Evolutionary conservation across 2,329 filamentous ascomycete species (phyloP).

Genomic region (Tolypocladium cylindrosporum): DNA sequence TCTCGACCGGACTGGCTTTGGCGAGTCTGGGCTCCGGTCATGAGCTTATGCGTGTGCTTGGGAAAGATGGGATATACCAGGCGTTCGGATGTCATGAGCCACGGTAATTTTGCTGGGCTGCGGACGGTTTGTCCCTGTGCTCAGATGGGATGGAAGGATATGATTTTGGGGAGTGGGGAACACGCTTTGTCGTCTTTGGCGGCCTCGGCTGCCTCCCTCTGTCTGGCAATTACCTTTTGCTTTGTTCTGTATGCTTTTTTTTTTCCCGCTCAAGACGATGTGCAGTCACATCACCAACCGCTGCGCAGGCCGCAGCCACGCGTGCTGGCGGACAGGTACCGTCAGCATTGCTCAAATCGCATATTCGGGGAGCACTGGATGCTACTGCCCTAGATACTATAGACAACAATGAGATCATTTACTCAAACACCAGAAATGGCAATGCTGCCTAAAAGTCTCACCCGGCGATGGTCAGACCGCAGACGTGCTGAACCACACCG

Average conservation of each 20-base stretch:
- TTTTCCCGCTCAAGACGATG: background rate
- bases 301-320: constrained; percentile 6
- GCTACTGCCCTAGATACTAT: background rate
- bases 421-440: background rate
- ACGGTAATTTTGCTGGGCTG: constrained; percentile 5
- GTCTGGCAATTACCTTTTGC: background rate
- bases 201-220: background rate
- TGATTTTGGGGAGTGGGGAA: background rate
- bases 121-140: background rate
- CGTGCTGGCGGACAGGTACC: constrained; percentile 6
- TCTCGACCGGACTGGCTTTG: background rate
- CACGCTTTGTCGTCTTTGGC: background rate
- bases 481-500: background rate
- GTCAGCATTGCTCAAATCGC: background rate
- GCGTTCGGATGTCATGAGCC: constrained; percentile 3
- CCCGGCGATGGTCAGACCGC: background rate
- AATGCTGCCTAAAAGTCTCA: background rate
- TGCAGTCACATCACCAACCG: background rate
- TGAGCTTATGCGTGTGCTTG: background rate
- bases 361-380: constrained; percentile 2
- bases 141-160: background rate
- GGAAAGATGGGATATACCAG: constrained; percentile 6
- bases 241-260: background rate
- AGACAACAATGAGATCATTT: background rate
- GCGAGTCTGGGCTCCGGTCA: background rate